Evolutionary conservation across 2,329 filamentous ascomycete genomes (phyloP), one percentile per base, ranked within the genome.

Genomic region (Daldinia eschscholtzii): DNA sequence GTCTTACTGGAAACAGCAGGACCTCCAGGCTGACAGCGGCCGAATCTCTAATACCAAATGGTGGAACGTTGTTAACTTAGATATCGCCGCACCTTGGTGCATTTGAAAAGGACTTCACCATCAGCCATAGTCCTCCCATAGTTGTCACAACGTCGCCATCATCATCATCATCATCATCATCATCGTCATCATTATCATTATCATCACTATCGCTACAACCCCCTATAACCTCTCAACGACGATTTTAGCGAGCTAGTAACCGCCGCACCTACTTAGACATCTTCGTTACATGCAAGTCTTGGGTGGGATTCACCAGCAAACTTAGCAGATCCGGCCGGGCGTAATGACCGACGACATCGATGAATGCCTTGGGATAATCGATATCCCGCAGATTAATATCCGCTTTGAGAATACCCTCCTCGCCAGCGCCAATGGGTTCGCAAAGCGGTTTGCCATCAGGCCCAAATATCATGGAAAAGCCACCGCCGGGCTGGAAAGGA

Each of bases 381-480:
- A 82, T 79, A 41, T 80, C 78, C 18, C 80, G 75, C 57, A 88
- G 74, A 41, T 87, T 82, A 53, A 88, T 72, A 64, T 88, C 84
- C 0, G 85, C 85, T 62, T 81, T 83, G 6, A 88, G 62, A 10
- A 88, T 81, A 4, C 82, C 81, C 70, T 88, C 86, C 26, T 80
- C 78, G 0, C 79, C 79, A 13, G 78, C 75, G 3, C 77, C 75
- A 61, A 83, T 39, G 0, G 80, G 74, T 41, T 83, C 79, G 2
- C 80, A 82, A 46, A 87, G 70, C 3, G 81, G 75, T 30, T 83
- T 77, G 1, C 86, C 86, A 70, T 87, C 85, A 0, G 86, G 86
- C 0, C 83, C 85, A 65, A 85, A 84, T 23, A 87, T 81, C 67
- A 83, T 84, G 3, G 83, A 83, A 61, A 82, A 83, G 1, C 86